Evolutionary conservation across 768 basidiomycete genomes (phyloP).

Genomic region (Neoboletus magnificus): DNA sequence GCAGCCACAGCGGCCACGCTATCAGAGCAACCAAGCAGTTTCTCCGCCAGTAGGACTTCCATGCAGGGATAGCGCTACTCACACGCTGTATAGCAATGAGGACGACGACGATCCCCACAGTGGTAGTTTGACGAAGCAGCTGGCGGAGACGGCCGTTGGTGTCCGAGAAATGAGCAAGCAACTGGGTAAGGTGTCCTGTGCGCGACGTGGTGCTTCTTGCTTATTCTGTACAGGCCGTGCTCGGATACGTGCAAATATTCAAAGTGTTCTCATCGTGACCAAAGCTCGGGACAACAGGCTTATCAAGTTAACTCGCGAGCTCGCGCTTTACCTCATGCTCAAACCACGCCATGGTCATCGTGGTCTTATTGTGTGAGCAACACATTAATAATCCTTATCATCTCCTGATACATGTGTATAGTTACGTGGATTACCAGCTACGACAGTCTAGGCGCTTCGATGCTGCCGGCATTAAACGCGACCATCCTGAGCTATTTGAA

Average conservation of each 20-base stretch:
- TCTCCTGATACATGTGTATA: conserved; percentile 31
- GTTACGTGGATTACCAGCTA: conserved; percentile 94
- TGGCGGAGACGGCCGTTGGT: conserved; percentile 95
- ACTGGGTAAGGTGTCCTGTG: conserved; percentile 59
- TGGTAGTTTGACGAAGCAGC: conserved; percentile 80
- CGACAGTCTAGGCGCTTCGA: conserved; percentile 90
- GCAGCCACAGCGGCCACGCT: conserved; percentile 12
- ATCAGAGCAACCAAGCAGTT: conserved; percentile 3
- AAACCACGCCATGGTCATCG: conserved; percentile 67
- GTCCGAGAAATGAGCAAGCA: conserved; percentile 99
- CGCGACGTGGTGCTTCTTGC: not conserved
- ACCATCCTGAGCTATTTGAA: conserved; percentile 84
- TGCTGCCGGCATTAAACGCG: conserved; percentile 79
- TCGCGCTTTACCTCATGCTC: conserved; percentile 93
- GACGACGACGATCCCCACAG: conserved; percentile 71
- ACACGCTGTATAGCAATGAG: conserved; percentile 25
- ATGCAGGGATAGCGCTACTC: conserved; percentile 15
- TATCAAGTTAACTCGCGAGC: conserved; percentile 90
- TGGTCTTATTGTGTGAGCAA: conserved; percentile 79
- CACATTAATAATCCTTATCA: conserved; percentile 13
- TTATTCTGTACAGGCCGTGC: conserved; percentile 69
- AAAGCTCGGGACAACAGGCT: conserved; percentile 97
- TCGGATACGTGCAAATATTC: conserved; percentile 85
- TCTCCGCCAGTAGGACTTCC: conserved; percentile 17
- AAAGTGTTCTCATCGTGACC: conserved; percentile 91